Evolutionary conservation across 306 rosid genomes (phyloP).

Genomic region (Canavalia ensiformis): DNA sequence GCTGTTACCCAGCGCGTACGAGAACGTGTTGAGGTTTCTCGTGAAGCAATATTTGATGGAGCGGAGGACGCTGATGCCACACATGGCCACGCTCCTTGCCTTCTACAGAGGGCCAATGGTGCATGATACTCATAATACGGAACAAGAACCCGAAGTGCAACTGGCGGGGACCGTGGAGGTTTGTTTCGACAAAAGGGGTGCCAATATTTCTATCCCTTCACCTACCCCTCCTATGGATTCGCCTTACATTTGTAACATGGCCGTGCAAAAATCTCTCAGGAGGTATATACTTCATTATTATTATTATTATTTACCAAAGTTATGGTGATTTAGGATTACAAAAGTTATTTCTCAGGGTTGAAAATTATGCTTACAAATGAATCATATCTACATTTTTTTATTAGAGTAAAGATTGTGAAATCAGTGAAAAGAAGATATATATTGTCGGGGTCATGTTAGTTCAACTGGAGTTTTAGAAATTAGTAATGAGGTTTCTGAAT

Average conservation of each 20-base stretch:
- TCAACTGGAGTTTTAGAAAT: no score
- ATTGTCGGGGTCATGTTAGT: no score
- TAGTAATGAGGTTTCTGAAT: no score
- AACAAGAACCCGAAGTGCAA: constrained; percentile 40
- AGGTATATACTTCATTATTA: constrained; percentile 54
- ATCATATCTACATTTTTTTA: no score
- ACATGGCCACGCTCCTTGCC: constrained; percentile 80
- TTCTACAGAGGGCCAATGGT: constrained; percentile 61
- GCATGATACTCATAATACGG: not conserved
- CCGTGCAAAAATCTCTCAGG: constrained; percentile 66
- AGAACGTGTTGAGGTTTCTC: constrained; percentile 63
- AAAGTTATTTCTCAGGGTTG: no score
- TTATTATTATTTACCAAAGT: no score
- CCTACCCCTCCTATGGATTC: constrained; percentile 80
- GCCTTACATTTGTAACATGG: constrained; percentile 86
- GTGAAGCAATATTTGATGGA: constrained; percentile 83
- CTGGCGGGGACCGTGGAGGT: constrained; percentile 96
- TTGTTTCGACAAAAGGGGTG: constrained; percentile 73
- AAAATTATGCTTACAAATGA: no score
- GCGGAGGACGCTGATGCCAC: constrained; percentile 69
- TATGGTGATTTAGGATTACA: no score
- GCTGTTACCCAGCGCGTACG: constrained; percentile 70
- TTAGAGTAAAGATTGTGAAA: no score
- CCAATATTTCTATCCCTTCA: constrained; percentile 77
- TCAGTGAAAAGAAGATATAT: no score